A percentile compares a stretch with the other conserved stretches of the same genome.
Evolutionary conservation across 768 basidiomycete species (phyloP).

Genomic region (Cystofilobasidium ferigula): DNA sequence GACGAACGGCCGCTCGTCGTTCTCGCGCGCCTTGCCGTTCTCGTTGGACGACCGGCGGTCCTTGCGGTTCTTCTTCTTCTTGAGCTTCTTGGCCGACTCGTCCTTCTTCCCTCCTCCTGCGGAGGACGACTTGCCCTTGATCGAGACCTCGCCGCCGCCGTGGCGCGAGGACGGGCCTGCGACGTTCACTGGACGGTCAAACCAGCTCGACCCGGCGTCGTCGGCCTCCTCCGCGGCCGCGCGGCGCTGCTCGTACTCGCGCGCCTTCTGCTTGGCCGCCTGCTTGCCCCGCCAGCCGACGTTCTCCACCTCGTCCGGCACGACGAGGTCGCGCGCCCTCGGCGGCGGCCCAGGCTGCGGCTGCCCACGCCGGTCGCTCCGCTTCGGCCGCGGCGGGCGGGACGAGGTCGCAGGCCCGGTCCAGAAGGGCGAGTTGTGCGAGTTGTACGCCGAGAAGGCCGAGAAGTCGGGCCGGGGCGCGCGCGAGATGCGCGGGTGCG

Average conservation of each 20-base stretch:
- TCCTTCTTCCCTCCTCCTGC: neutral
- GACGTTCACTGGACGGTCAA: conserved; percentile 7
- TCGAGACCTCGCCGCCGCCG: neutral
- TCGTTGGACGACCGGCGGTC: neutral
- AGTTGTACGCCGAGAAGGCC: conserved; percentile 25
- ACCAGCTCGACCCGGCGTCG: conserved; percentile 26
- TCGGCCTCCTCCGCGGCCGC: conserved; percentile 4
- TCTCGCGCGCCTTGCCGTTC: neutral
- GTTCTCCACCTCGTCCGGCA: conserved; percentile 15
- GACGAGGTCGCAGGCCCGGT: neutral
- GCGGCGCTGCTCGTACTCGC: conserved; percentile 7
- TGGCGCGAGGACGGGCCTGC: too few species aligned
- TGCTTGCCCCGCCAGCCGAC: conserved; percentile 25
- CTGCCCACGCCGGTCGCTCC: neutral
- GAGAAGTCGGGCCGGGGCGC: conserved; percentile 18
- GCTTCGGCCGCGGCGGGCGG: neutral
- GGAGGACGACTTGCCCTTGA: conserved; percentile 20
- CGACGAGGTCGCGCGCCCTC: conserved; percentile 11
- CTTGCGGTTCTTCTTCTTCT: neutral
- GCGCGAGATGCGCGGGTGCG: conserved; percentile 19
- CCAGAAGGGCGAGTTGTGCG: conserved; percentile 25
- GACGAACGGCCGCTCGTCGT: neutral
- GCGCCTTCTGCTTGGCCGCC: conserved; percentile 9
- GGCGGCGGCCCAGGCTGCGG: neutral
- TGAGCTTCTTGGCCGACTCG: neutral